These are phyloP conservation scores for Lentinula boryana DNA, from an alignment of 768 basidiomycete species.

Conservation along the genomic window DNA sequence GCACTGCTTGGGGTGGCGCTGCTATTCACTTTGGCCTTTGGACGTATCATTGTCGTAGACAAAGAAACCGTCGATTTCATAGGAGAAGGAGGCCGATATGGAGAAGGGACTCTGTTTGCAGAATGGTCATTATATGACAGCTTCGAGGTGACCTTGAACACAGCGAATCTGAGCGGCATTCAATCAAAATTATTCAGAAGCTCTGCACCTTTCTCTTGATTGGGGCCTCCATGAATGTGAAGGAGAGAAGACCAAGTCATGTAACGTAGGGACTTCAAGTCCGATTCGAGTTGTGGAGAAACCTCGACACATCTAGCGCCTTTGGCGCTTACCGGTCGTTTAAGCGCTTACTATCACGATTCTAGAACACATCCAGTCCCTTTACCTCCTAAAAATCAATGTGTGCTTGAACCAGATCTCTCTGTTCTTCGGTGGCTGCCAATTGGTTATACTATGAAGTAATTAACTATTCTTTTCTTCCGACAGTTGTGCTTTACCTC, in stretches of 20 bases:
- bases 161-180: constrained; percentile 12
- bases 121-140: constrained; percentile 31
- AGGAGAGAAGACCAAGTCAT: constrained; percentile 3
- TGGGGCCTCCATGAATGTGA: constrained; percentile 27
- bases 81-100: constrained; percentile 30
- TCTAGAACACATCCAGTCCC: neutral
- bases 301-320: neutral
- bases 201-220: constrained; percentile 41
- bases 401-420: no score
- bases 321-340: neutral
- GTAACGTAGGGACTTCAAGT: neutral
- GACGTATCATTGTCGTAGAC: constrained; percentile 25
- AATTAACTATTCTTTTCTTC: no score
- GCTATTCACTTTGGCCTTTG: constrained; percentile 59
- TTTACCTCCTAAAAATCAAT: neutral
- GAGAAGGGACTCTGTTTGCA: constrained; percentile 7
- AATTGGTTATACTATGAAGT: no score
- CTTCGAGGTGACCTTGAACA: constrained; percentile 46
- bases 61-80: constrained; percentile 26
- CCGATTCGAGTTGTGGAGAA: neutral
- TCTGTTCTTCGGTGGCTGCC: no score
- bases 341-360: neutral
- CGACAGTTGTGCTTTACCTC: no score
- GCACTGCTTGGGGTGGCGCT: constrained; percentile 31
- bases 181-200: constrained; percentile 1